Evolutionary conservation across 805 yeast genomes (phyloP), one percentile per base, ranked within the genome.

Genomic region (Wickerhamiella kurtzmanii): DNA sequence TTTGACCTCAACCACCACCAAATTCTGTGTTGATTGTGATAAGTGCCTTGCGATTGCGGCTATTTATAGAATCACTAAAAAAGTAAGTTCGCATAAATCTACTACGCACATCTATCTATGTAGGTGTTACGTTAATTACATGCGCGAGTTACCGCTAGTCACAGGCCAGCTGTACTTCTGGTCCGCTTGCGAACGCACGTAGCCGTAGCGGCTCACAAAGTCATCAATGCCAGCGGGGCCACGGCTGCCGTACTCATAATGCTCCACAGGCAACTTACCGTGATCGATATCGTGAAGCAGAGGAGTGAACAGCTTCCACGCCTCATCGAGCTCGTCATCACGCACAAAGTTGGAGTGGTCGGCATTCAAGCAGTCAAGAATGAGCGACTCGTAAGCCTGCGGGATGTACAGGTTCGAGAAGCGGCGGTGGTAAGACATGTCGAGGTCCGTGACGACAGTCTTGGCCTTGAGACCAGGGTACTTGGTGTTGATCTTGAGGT

Each of bases 261-360:
- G 61, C 51, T 68, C 74, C 21, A 68, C 65, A 44, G 92, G 88
- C 17, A 64, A 57, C 46, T 77, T 66, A 43, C 75, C 71, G 42
- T 79, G 72, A 67, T 89, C 97, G 49, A 92, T 71, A 64, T 75
- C 72, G 51, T 92, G 70, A 61, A 92, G 74, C 55, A 92, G 70
- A 16, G 97, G 97, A 17, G 97, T 92, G 72, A 89, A 92, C 49
- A 92, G 70, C 56, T 73, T 74, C 98, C 98, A 92, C 50, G 94
- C 81, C 49, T 81, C 79, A 48, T 88, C 96, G 61, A 92, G 75
- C 70, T 92, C 98, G 64, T 92, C 98, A 63, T 89, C 96, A 69
- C 98, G 81, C 32, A 92, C 97, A 63, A 92, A 92, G 70, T 89
- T 89, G 45, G 97, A 83, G 68, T 92, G 98, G 66, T 88, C 95